Percentiles rank a stretch among this genome's conserved stretches.
phyloP scores from a whole-genome alignment of 805 yeast species.

The Lipomyces kockii region DNA sequence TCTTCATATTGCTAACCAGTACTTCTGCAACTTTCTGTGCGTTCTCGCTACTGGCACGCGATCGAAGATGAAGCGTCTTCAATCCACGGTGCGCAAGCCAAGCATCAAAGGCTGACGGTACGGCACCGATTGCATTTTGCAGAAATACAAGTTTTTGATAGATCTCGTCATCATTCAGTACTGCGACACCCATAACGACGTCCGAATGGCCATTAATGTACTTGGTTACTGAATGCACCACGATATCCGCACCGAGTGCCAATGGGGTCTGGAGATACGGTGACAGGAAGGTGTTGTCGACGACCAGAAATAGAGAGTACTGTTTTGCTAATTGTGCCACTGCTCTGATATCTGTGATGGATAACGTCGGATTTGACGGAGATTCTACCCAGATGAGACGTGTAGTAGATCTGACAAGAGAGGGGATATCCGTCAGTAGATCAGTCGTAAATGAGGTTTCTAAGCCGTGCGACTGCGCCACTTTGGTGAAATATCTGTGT shows the following conservation, averaged over 20 bases:
- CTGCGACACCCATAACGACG: conserved; percentile 84
- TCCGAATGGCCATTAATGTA: conserved; percentile 93
- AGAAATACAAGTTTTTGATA: conserved; percentile 71
- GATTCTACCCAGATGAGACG: conserved; percentile 85
- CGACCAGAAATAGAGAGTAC: conserved; percentile 61
- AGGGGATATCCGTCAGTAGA: conserved; percentile 62
- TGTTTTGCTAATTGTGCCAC: conserved; percentile 61
- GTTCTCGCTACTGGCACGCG: conserved; percentile 64
- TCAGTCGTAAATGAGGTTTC: conserved; percentile 68
- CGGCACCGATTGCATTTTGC: conserved; percentile 87
- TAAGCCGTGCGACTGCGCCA: conserved; percentile 79
- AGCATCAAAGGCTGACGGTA: conserved; percentile 87
- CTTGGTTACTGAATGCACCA: conserved; percentile 87
- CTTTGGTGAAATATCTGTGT: conserved; percentile 86
- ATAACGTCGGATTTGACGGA: conserved; percentile 85
- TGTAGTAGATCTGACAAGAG: conserved; percentile 60
- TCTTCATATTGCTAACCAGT: conserved; percentile 49
- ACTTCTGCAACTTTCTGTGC: conserved; percentile 74
- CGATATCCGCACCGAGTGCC: conserved; percentile 81
- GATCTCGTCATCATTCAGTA: conserved; percentile 64
- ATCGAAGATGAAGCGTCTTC: conserved; percentile 83
- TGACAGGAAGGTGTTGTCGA: conserved; percentile 86
- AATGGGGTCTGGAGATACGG: conserved; percentile 88
- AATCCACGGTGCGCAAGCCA: conserved; percentile 94
- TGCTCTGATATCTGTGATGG: conserved; percentile 72